phyloP scores from a whole-genome alignment of 129 eudicot genomes.

The Mikania micrantha region DNA sequence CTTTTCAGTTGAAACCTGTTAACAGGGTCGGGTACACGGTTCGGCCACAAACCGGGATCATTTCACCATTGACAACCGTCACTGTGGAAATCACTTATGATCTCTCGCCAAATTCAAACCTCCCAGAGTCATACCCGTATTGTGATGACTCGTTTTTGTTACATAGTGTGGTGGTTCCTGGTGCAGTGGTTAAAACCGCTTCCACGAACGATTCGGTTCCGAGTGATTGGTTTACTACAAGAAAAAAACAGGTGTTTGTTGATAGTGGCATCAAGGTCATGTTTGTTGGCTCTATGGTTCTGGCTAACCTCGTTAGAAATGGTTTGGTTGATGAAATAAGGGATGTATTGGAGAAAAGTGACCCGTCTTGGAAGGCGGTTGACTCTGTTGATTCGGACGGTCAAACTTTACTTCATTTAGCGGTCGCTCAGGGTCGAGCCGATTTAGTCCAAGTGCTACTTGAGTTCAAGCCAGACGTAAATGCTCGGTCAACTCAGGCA shows the following conservation, averaged over 20 bases:
- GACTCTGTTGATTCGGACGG: slow-evolving; percentile 56
- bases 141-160: slow-evolving; percentile 50
- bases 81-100: slow-evolving; percentile 46
- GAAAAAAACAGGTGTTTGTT: slow-evolving; percentile 63
- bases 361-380: slow-evolving; percentile 52
- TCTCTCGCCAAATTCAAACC: slow-evolving; percentile 25
- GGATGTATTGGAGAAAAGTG: slow-evolving; percentile 62
- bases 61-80: slow-evolving; percentile 44
- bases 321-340: slow-evolving; percentile 58
- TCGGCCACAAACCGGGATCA: slow-evolving; percentile 64
- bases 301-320: slow-evolving; percentile 41
- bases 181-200: slow-evolving; percentile 46
- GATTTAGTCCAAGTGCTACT: slow-evolving; percentile 60
- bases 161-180: slow-evolving; percentile 78
- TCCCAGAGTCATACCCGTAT: slow-evolving; percentile 54
- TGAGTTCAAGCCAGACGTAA: slow-evolving; percentile 53
- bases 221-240: slow-evolving; percentile 69
- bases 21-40: slow-evolving; percentile 41
- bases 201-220: slow-evolving; percentile 44
- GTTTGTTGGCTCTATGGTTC: slow-evolving; percentile 56
- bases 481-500: slow-evolving; percentile 22
- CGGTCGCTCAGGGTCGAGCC: slow-evolving; percentile 45
- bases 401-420: slow-evolving; percentile 60
- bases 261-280: slow-evolving; percentile 62
- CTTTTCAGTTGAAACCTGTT: slow-evolving; percentile 52